A percentile compares a stretch with the other conserved stretches of the same genome.
phyloP scores from a whole-genome alignment of 1,284 basidiomycete genomes.

The Pulveroboletus sp. region DNA sequence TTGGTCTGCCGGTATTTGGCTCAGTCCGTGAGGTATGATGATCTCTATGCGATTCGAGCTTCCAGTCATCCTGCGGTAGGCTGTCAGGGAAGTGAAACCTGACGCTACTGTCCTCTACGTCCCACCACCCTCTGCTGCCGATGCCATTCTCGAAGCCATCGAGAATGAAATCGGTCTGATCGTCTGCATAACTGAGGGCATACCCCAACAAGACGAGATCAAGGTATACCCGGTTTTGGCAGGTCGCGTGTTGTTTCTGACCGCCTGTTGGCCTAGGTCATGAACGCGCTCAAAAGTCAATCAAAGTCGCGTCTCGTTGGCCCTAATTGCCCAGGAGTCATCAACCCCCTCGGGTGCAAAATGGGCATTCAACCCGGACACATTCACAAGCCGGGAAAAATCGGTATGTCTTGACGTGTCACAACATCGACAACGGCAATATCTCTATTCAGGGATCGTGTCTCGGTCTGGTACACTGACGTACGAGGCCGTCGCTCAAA shows the following conservation, averaged over 20 bases:
- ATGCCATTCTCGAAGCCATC: slow-evolving; percentile 96
- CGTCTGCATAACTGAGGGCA: slow-evolving; percentile 97
- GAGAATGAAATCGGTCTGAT: slow-evolving; percentile 96
- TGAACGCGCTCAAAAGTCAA: slow-evolving; percentile 92
- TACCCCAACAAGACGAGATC: slow-evolving; percentile 95
- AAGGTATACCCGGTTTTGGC: slow-evolving; percentile 48
- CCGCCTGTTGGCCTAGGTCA: slow-evolving; percentile 57
- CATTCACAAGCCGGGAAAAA: slow-evolving; percentile 94
- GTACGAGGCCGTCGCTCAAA: slow-evolving; percentile 93
- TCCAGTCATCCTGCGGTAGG: slow-evolving; percentile 47
- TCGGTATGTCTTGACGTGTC: slow-evolving; percentile 54
- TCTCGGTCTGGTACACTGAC: slow-evolving; percentile 95
- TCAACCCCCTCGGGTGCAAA: slow-evolving; percentile 97
- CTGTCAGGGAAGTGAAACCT: slow-evolving; percentile 80
- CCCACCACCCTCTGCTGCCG: slow-evolving; percentile 88
- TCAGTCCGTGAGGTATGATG: slow-evolving; percentile 81
- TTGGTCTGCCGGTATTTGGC: slow-evolving; percentile 95
- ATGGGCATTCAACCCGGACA: slow-evolving; percentile 99
- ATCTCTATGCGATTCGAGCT: background rate
- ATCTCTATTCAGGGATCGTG: slow-evolving; percentile 74
- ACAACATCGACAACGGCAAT: background rate
- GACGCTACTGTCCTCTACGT: slow-evolving; percentile 96
- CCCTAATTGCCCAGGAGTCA: slow-evolving; percentile 98
- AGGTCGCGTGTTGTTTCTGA: slow-evolving; percentile 3
- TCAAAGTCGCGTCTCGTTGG: slow-evolving; percentile 94